Conservation (phyloP, 257 asterid genomes). For the Gynochthodes officinalis region DNA sequence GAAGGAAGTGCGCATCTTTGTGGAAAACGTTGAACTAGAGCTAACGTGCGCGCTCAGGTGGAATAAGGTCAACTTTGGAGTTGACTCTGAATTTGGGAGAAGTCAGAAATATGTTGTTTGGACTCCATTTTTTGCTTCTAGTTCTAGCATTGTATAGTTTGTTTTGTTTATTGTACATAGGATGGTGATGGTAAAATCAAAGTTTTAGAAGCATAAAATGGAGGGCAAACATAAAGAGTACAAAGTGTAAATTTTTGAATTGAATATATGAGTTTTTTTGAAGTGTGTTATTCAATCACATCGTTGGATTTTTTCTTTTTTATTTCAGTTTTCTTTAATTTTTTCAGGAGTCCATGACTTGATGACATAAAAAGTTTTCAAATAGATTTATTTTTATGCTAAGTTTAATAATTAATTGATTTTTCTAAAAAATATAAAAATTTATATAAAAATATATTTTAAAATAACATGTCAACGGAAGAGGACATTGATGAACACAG, state of each 20-base stretch:
- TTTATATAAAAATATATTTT: too few species aligned
- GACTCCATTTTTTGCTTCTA: constrained; percentile 13
- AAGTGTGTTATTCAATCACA: too few species aligned
- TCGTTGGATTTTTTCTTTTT: too few species aligned
- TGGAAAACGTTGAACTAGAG: constrained; percentile 59
- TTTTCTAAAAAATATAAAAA: too few species aligned
- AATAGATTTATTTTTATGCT: too few species aligned
- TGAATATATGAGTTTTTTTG: neutral
- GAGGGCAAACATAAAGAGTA: neutral
- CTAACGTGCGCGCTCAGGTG: constrained; percentile 29
- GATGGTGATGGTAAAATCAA: neutral
- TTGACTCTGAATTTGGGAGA: constrained; percentile 8
- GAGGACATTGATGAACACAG: too few species aligned
- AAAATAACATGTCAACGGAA: too few species aligned
- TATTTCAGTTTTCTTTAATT: too few species aligned
- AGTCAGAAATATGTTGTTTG: too few species aligned
- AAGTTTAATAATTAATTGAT: too few species aligned
- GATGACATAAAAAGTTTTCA: too few species aligned
- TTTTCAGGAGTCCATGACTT: too few species aligned
- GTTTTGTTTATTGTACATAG: constrained; percentile 7
- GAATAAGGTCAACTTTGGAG: constrained; percentile 1
- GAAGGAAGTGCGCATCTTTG: constrained; percentile 72
- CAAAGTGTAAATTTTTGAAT: neutral
- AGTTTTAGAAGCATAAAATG: constrained; percentile 25
- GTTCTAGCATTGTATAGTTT: constrained; percentile 1